Percentiles rank a stretch among this genome's conserved stretches.
Evolutionary conservation across 2,329 filamentous ascomycete species (phyloP).

Genomic region (Pseudogymnoascus sp.): DNA sequence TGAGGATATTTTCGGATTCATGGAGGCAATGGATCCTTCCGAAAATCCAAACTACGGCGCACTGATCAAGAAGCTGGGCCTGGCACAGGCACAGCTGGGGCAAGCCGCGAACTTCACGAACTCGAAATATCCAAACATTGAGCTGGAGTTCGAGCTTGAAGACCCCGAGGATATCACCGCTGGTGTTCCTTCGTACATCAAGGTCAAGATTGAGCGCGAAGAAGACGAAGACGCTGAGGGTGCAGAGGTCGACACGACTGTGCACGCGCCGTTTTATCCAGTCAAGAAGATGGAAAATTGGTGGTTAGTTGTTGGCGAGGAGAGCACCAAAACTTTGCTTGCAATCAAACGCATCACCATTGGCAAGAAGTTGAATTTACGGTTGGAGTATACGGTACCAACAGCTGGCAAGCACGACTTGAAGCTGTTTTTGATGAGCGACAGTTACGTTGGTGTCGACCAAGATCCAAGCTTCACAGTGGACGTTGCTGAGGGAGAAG

Average conservation of each 20-base stretch:
- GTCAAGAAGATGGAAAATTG: constrained; percentile 90
- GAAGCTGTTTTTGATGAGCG: constrained; percentile 92
- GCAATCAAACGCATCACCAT: constrained; percentile 94
- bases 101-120: constrained; percentile 95
- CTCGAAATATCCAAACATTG: constrained; percentile 89
- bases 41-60: constrained; percentile 76
- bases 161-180: constrained; percentile 73
- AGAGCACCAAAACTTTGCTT: constrained; percentile 76
- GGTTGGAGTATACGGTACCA: constrained; percentile 82
- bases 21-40: constrained; percentile 95
- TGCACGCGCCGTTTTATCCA: constrained; percentile 94
- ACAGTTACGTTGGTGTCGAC: constrained; percentile 94
- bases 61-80: constrained; percentile 67
- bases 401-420: constrained; percentile 76
- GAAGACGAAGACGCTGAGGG: constrained; percentile 61
- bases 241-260: constrained; percentile 66
- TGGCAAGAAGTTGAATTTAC: constrained; percentile 65
- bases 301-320: constrained; percentile 95
- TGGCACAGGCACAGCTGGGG: constrained; percentile 73
- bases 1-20: constrained; percentile 94
- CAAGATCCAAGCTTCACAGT: constrained; percentile 88
- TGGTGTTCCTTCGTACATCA: constrained; percentile 73
- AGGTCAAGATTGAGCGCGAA: constrained; percentile 77
- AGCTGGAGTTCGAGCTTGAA: constrained; percentile 79
- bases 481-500: constrained; percentile 83